Conservation (phyloP, 768 basidiomycete genomes). For the Chalciporus pseudorubinellus region DNA sequence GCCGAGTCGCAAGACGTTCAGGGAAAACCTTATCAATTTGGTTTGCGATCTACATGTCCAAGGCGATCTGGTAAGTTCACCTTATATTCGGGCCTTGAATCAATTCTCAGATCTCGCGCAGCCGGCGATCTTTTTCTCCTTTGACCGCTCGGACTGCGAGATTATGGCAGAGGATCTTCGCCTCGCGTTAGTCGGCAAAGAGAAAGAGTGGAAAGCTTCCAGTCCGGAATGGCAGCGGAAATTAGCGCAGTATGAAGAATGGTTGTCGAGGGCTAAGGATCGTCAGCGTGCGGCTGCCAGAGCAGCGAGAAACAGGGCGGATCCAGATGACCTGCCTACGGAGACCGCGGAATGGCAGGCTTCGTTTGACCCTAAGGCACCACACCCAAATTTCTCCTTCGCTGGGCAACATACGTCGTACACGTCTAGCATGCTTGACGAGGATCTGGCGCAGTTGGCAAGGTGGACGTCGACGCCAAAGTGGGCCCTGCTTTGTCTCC, state of each 20-base stretch:
- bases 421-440: constrained; percentile 46
- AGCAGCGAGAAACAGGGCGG: constrained; percentile 38
- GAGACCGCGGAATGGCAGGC: constrained; percentile 44
- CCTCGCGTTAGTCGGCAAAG: constrained; percentile 38
- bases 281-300: constrained; percentile 45
- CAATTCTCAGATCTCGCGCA: constrained; percentile 18
- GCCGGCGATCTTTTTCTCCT: constrained; percentile 69
- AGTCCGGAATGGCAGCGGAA: constrained; percentile 51
- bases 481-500: constrained; percentile 50
- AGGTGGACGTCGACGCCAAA: constrained; percentile 31
- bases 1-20: constrained; percentile 35
- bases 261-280: constrained; percentile 46
- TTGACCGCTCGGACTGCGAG: constrained; percentile 61
- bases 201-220: constrained; percentile 46
- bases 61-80: constrained; percentile 50
- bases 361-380: constrained; percentile 56
- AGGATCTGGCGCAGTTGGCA: constrained; percentile 42
- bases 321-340: constrained; percentile 23
- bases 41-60: constrained; percentile 55
- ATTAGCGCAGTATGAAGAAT: constrained; percentile 49
- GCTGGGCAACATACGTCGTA: constrained; percentile 43
- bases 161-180: constrained; percentile 43
- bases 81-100: not conserved
- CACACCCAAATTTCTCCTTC: constrained; percentile 60
- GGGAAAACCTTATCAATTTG: constrained; percentile 47